Evolutionary conservation across 306 rosid species (phyloP).

Genomic region (Prunus salicina): DNA sequence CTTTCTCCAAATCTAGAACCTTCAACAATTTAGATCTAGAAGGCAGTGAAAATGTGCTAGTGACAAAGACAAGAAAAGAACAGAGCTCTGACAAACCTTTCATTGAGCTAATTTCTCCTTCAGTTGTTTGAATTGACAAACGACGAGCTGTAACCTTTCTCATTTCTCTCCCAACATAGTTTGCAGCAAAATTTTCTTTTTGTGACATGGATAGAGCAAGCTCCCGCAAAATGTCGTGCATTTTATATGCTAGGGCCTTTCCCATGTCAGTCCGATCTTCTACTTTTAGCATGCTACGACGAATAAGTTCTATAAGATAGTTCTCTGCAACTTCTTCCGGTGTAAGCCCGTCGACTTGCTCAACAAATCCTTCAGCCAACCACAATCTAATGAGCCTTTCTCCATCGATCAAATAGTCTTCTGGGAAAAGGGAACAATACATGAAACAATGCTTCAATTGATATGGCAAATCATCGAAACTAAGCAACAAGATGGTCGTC

Average conservation of each 20-base stretch:
- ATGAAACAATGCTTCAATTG: conserved; percentile 16
- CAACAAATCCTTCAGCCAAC: conserved; percentile 21
- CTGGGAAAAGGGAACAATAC: conserved; percentile 16
- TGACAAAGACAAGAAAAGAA: conserved; percentile 7
- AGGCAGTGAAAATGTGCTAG: not conserved
- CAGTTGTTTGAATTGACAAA: conserved; percentile 7
- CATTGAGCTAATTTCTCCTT: not conserved
- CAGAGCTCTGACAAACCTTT: conserved; percentile 9
- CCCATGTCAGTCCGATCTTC: not conserved
- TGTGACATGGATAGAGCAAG: conserved; percentile 5
- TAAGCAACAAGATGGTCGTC: conserved; percentile 21
- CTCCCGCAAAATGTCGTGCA: conserved; percentile 26
- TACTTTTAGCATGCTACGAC: conserved; percentile 22
- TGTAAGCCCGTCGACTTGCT: not conserved
- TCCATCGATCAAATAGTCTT: conserved; percentile 8
- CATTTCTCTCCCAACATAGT: not conserved
- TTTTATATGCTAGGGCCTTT: not conserved
- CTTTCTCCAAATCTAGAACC: conserved; percentile 15
- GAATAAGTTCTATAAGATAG: conserved; percentile 19
- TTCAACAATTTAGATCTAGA: conserved; percentile 3
- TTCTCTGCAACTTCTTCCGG: conserved; percentile 15
- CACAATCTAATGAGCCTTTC: conserved; percentile 9
- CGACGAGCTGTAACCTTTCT: not conserved
- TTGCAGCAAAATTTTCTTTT: conserved; percentile 3
- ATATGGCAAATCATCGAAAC: conserved; percentile 27